Percentiles rank a stretch among this genome's conserved stretches.
phyloP scores from a whole-genome alignment of 2,329 filamentous ascomycete genomes.

The Ophiocordyceps australis region DNA sequence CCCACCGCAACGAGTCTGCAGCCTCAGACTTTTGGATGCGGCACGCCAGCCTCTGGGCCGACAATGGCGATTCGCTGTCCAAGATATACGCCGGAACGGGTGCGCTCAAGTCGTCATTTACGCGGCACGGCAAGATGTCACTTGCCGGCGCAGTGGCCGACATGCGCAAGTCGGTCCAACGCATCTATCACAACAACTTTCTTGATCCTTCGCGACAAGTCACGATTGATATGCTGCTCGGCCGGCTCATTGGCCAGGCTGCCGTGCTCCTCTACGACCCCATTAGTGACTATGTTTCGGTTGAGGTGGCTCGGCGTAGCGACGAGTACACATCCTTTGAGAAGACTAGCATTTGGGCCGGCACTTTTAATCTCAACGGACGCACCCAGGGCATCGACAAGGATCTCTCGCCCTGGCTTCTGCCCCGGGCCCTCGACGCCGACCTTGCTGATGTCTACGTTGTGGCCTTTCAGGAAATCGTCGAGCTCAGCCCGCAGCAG shows the following conservation, averaged over 20 bases:
- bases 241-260: constrained; percentile 64
- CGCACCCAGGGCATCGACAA: constrained; percentile 58
- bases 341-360: constrained; percentile 64
- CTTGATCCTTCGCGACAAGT: constrained; percentile 83
- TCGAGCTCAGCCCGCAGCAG: constrained; percentile 92
- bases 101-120: constrained; percentile 89
- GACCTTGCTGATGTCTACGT: constrained; percentile 71
- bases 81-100: constrained; percentile 95
- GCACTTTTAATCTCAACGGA: constrained; percentile 92
- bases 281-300: constrained; percentile 75
- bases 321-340: constrained; percentile 60
- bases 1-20: constrained; percentile 50
- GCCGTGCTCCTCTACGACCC: constrained; percentile 84
- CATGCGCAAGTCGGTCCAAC: constrained; percentile 80
- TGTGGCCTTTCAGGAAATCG: constrained; percentile 93
- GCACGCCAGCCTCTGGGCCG: constrained; percentile 88
- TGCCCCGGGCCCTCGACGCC: constrained; percentile 37
- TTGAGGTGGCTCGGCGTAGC: constrained; percentile 50
- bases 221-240: constrained; percentile 85
- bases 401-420: constrained; percentile 76
- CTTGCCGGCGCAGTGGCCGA: constrained; percentile 87
- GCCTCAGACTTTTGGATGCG: constrained; percentile 76
- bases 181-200: constrained; percentile 96
- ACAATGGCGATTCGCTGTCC: constrained; percentile 87
- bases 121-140: constrained; percentile 88